These are phyloP conservation scores for Cicer cuneatum DNA, from an alignment of 306 rosid genomes.

Conservation along the genomic window DNA sequence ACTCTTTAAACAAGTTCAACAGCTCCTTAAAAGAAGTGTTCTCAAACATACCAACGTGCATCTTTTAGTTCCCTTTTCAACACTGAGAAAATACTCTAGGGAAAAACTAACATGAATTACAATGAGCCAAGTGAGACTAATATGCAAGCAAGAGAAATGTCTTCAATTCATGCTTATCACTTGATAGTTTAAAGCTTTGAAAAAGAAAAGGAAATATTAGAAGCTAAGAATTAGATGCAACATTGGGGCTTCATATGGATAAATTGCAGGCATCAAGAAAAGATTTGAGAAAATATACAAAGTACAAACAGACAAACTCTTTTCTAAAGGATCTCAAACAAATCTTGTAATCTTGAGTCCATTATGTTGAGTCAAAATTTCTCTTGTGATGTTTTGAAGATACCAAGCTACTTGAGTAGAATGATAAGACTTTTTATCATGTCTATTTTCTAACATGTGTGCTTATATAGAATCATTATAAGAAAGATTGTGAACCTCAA, in stretches of 20 bases:
- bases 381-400: no score
- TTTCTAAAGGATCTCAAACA: constrained; percentile 14
- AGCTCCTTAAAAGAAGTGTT: constrained; percentile 19
- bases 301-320: neutral
- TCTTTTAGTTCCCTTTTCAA: constrained; percentile 8
- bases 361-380: neutral
- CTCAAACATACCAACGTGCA: neutral
- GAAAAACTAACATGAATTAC: constrained; percentile 17
- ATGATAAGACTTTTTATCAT: no score
- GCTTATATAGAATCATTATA: no score
- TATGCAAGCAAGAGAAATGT: neutral
- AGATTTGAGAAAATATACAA: neutral
- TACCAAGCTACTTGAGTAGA: no score
- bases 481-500: no score
- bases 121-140: neutral
- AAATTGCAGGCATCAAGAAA: neutral
- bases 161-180: neutral
- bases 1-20: neutral
- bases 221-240: neutral
- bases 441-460: no score
- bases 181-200: constrained; percentile 1
- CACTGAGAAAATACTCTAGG: neutral
- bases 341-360: constrained; percentile 2
- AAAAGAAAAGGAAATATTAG: neutral
- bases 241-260: neutral